Conservation (phyloP, 2,329 filamentous ascomycete genomes). For the Sporothrix dimorphospora region DNA sequence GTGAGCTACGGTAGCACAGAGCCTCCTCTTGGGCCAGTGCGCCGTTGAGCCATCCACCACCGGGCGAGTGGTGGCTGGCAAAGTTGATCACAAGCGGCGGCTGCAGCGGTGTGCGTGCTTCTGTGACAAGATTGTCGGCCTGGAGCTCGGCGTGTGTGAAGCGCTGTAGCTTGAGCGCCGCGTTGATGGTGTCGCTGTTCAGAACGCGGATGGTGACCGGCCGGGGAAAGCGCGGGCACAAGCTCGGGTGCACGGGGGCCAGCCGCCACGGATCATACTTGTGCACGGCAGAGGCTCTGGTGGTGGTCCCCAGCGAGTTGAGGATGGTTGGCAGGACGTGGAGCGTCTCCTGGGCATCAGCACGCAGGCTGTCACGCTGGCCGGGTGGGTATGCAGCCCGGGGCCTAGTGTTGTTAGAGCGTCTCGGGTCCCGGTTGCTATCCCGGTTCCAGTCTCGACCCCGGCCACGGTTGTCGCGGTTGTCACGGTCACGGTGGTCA, state of each 20-base stretch:
- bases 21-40: constrained; percentile 70
- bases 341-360: constrained; percentile 52
- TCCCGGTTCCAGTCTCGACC: background rate
- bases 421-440: background rate
- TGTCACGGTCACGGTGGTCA: background rate
- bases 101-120: constrained; percentile 29
- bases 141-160: background rate
- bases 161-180: constrained; percentile 48
- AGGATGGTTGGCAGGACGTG: constrained; percentile 52
- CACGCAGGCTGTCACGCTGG: constrained; percentile 41
- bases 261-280: constrained; percentile 39
- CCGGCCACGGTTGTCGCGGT: background rate
- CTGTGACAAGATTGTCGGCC: background rate
- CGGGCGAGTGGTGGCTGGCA: constrained; percentile 59
- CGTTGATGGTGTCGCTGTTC: constrained; percentile 61
- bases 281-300: constrained; percentile 45
- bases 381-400: constrained; percentile 21
- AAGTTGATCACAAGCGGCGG: constrained; percentile 60
- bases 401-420: background rate
- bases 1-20: constrained; percentile 66
- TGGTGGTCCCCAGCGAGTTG: constrained; percentile 45
- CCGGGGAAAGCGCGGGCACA: constrained; percentile 48
- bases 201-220: constrained; percentile 51
- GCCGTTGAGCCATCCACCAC: constrained; percentile 67
- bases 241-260: constrained; percentile 42